Conservation (phyloP, 1,284 basidiomycete genomes). For the Sporisorium graminicola region DNA sequence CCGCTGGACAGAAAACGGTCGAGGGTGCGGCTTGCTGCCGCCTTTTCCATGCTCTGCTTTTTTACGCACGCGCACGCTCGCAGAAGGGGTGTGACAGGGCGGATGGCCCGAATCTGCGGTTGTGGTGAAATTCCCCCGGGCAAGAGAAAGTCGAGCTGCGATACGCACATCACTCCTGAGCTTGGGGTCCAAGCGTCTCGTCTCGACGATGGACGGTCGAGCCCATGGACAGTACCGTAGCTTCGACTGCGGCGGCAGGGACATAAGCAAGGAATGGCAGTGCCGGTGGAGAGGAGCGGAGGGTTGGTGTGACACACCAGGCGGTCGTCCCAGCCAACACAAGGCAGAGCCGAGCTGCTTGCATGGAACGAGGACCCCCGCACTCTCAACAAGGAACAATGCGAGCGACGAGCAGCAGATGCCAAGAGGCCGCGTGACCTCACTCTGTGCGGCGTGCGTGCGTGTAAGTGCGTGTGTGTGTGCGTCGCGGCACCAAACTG, state of each 20-base stretch:
- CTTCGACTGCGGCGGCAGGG: not conserved
- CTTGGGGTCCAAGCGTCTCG: not conserved
- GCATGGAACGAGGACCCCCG: no score
- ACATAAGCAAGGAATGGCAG: not conserved
- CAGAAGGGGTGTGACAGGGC: not conserved
- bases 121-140: not conserved
- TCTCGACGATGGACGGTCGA: not conserved
- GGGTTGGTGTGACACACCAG: not conserved
- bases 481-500: no score
- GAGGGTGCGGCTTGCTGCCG: constrained; percentile 8
- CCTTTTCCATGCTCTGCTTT: not conserved
- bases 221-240: not conserved
- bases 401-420: not conserved
- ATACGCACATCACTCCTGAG: not conserved
- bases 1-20: no score
- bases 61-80: constrained; percentile 1
- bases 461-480: no score
- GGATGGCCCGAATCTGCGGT: not conserved
- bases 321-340: no score
- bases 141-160: not conserved
- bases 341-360: no score
- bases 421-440: no score
- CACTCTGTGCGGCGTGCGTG: no score
- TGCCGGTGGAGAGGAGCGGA: not conserved
- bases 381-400: not conserved